Conservation (phyloP, 257 asterid species). For the Scutellaria minor region DNA sequence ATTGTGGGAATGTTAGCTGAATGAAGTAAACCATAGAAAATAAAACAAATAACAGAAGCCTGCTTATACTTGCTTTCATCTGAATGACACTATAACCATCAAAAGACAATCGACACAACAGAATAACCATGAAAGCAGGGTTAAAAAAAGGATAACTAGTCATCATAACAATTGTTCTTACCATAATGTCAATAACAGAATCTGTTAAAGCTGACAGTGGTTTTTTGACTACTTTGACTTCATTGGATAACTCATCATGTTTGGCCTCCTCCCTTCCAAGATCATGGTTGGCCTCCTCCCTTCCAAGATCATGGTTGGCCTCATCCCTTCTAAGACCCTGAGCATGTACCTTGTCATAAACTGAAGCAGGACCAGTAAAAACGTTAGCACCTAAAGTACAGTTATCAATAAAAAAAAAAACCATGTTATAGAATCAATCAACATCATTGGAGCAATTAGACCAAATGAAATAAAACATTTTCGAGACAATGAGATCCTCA, state of each 20-base stretch:
- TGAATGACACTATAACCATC: conserved; percentile 23
- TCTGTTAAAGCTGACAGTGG: conserved; percentile 33
- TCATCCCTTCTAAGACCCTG: conserved; percentile 35
- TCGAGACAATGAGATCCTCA: background rate
- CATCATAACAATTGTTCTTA: conserved; percentile 24
- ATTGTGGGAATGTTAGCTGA: background rate
- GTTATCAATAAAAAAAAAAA: background rate
- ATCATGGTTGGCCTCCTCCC: conserved; percentile 33
- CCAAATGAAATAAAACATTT: background rate
- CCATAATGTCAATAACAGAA: conserved; percentile 40
- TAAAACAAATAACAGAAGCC: conserved; percentile 19
- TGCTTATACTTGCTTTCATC: conserved; percentile 28
- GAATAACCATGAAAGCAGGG: background rate
- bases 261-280: conserved; percentile 27
- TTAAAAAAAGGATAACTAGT: conserved; percentile 1
- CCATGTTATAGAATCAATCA: background rate
- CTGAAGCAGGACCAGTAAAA: conserved; percentile 28
- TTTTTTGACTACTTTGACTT: conserved; percentile 35
- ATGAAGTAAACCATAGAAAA: background rate
- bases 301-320: conserved; percentile 32
- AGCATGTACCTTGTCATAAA: conserved; percentile 32
- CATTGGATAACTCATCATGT: conserved; percentile 37
- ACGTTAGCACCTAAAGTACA: background rate
- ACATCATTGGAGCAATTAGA: conserved; percentile 4
- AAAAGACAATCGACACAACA: conserved; percentile 16